Percentiles rank a stretch among this genome's conserved stretches.
Conservation (phyloP, 192 early-diverging fungal species). For the Coemansia sp. region DNA sequence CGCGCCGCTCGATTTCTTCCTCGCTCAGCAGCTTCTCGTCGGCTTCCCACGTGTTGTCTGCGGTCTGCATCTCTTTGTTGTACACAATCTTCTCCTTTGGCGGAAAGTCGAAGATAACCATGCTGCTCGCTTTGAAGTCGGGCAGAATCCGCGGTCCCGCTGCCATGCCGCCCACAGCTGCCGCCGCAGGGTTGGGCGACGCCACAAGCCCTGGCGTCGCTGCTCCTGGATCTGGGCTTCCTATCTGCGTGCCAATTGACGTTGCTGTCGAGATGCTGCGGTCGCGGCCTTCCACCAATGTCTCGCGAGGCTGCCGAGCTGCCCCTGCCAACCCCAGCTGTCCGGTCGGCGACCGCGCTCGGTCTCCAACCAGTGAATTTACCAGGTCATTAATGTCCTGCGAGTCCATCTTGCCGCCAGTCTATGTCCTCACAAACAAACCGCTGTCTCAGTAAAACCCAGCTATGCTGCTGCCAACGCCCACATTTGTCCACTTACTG, state of each 20-base stretch:
- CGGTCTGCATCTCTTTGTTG: slow-evolving; percentile 84
- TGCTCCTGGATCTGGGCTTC: slow-evolving; percentile 26
- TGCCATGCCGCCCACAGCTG: slow-evolving; percentile 2
- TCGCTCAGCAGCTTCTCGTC: slow-evolving; percentile 35
- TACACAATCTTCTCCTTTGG: slow-evolving; percentile 85
- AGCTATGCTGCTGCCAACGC: background rate
- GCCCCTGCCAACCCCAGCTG: slow-evolving; percentile 16
- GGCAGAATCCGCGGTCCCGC: slow-evolving; percentile 33
- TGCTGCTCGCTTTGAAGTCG: slow-evolving; percentile 69
- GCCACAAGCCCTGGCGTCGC: slow-evolving; percentile 8
- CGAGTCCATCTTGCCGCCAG: slow-evolving; percentile 38
- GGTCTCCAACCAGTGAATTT: slow-evolving; percentile 70
- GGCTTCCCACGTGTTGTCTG: slow-evolving; percentile 36
- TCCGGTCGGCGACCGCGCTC: slow-evolving; percentile 18
- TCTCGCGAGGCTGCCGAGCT: slow-evolving; percentile 19
- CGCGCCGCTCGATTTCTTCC: slow-evolving; percentile 48
- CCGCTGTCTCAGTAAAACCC: background rate
- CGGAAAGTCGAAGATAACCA: slow-evolving; percentile 82
- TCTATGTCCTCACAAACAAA: slow-evolving; percentile 8
- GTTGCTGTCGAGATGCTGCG: slow-evolving; percentile 43
- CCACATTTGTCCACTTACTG: slow-evolving; percentile 21
- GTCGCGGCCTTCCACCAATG: slow-evolving; percentile 18
- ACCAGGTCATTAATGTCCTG: slow-evolving; percentile 87
- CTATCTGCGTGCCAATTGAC: slow-evolving; percentile 30
- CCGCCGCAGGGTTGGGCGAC: slow-evolving; percentile 3